Evolutionary conservation across 2,329 filamentous ascomycete species (phyloP).

Genomic region (Alternaria postmessia): DNA sequence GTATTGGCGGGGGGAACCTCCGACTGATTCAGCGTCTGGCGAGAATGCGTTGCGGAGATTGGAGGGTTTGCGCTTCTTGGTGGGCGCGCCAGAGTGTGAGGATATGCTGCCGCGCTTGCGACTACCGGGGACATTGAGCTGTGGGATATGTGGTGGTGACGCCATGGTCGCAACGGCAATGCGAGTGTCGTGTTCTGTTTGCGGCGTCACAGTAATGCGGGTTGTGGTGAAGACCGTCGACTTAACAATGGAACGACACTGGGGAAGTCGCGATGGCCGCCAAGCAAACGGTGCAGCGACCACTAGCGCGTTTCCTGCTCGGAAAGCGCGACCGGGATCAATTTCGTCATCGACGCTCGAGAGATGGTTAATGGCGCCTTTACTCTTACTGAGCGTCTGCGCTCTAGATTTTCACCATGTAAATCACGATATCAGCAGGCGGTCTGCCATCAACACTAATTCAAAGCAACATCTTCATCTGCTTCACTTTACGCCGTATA

Average conservation of each 20-base stretch:
- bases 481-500: not conserved
- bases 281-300: slow-evolving; percentile 17
- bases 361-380: slow-evolving; percentile 1
- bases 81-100: slow-evolving; percentile 53
- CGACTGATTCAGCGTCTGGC: slow-evolving; percentile 62
- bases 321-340: slow-evolving; percentile 20
- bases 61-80: slow-evolving; percentile 76
- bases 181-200: not conserved
- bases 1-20: slow-evolving; percentile 58
- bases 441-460: not conserved
- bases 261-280: slow-evolving; percentile 22
- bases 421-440: not conserved
- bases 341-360: slow-evolving; percentile 39
- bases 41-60: slow-evolving; percentile 82
- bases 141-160: slow-evolving; percentile 63
- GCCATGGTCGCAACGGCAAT: slow-evolving; percentile 60
- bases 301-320: slow-evolving; percentile 25
- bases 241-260: not conserved
- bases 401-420: slow-evolving; percentile 18
- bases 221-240: not conserved
- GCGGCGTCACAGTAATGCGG: not conserved
- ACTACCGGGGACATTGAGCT: slow-evolving; percentile 67
- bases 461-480: not conserved
- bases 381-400: slow-evolving; percentile 22
- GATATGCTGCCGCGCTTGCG: slow-evolving; percentile 71